phyloP scores from a whole-genome alignment of 768 basidiomycete species.

The Phylloporus scabripes region DNA sequence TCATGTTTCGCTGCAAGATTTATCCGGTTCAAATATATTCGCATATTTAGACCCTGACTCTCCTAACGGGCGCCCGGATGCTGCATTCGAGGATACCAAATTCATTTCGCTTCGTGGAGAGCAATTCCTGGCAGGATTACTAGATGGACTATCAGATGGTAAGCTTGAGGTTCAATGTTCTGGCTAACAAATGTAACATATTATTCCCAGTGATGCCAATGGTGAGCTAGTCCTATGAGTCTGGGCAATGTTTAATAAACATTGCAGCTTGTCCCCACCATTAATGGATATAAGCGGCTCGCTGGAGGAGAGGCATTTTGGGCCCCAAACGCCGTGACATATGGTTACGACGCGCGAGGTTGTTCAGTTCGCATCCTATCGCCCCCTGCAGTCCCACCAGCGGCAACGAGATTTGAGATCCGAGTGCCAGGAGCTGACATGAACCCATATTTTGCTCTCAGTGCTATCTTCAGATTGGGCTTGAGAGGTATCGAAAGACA shows the following conservation, averaged over 20 bases:
- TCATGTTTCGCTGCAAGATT: slow-evolving; percentile 80
- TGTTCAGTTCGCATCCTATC: slow-evolving; percentile 90
- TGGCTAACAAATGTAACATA: not conserved
- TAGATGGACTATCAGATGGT: slow-evolving; percentile 90
- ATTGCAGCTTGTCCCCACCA: slow-evolving; percentile 71
- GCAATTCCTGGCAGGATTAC: slow-evolving; percentile 89
- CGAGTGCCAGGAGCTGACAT: slow-evolving; percentile 97
- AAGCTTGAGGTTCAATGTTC: slow-evolving; percentile 19
- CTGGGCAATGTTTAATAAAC: not conserved
- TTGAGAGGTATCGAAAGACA: slow-evolving; percentile 83
- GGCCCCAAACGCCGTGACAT: slow-evolving; percentile 90
- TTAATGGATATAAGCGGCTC: slow-evolving; percentile 97
- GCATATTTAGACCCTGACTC: slow-evolving; percentile 60
- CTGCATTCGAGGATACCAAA: slow-evolving; percentile 76
- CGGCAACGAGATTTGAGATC: slow-evolving; percentile 87
- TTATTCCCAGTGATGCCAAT: slow-evolving; percentile 64
- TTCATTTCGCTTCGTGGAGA: slow-evolving; percentile 81
- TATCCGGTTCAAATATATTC: slow-evolving; percentile 71
- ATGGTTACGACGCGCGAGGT: slow-evolving; percentile 92
- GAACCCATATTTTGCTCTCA: slow-evolving; percentile 86
- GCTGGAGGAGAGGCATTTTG: slow-evolving; percentile 91
- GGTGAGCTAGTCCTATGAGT: slow-evolving; percentile 38
- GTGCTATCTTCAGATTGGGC: slow-evolving; percentile 84
- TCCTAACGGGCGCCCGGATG: slow-evolving; percentile 58
- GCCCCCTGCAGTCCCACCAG: slow-evolving; percentile 74